Evolutionary conservation across 2,329 filamentous ascomycete genomes (phyloP).

Genomic region (Colletotrichum destructivum): DNA sequence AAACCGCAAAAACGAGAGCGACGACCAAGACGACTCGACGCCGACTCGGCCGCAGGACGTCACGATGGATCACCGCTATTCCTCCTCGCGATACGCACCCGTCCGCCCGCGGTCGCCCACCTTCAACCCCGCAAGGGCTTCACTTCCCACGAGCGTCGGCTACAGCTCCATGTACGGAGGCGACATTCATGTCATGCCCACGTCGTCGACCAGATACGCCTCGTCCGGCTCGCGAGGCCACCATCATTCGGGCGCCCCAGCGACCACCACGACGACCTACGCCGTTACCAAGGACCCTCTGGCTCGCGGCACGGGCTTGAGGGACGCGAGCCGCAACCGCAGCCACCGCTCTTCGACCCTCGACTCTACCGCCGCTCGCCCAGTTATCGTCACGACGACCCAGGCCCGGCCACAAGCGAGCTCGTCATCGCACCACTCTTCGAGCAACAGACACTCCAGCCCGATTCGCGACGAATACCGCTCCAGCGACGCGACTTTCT

Average conservation of each 20-base stretch:
- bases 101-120: conserved; percentile 56
- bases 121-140: conserved; percentile 67
- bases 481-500: conserved; percentile 68
- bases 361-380: conserved; percentile 65
- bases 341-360: conserved; percentile 62
- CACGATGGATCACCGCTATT: conserved; percentile 44
- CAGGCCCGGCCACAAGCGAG: conserved; percentile 58
- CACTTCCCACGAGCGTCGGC: conserved; percentile 66
- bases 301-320: conserved; percentile 62
- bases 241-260: conserved; percentile 38
- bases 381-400: conserved; percentile 71
- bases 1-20: conserved; percentile 9
- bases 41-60: conserved; percentile 29
- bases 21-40: conserved; percentile 16
- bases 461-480: conserved; percentile 68
- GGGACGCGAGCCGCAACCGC: conserved; percentile 64
- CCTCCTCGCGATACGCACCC: conserved; percentile 40
- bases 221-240: conserved; percentile 39
- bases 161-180: conserved; percentile 66
- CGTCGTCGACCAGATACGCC: conserved; percentile 54
- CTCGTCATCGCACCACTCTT: conserved; percentile 53
- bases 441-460: conserved; percentile 57
- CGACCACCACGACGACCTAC: conserved; percentile 68
- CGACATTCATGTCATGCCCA: conserved; percentile 69
- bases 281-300: conserved; percentile 68